Percentiles rank a stretch among this genome's conserved stretches.
These are phyloP conservation scores for Candida broadrunensis DNA, from an alignment of 805 yeast species.

Conservation along the genomic window DNA sequence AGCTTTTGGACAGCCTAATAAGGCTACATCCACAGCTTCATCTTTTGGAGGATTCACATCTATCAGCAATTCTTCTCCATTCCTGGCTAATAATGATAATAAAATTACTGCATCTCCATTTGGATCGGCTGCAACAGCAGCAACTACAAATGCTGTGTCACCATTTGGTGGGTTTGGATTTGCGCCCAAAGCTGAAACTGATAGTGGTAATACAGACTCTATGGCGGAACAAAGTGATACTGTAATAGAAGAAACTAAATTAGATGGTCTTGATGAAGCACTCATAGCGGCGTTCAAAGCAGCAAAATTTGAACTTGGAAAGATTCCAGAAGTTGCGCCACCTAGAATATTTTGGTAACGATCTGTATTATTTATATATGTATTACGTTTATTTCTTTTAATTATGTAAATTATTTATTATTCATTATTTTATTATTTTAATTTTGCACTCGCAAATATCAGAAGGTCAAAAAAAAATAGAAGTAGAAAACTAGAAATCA, in stretches of 20 bases:
- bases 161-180: not conserved
- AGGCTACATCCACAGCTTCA: slow-evolving; percentile 8
- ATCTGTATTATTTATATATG: not conserved
- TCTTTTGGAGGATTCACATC: slow-evolving; percentile 14
- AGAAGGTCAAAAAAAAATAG: too few relatives aligned
- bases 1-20: not conserved
- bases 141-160: not conserved
- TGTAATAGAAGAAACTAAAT: too few relatives aligned
- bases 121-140: slow-evolving; percentile 6
- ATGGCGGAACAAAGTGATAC: slow-evolving; percentile 11
- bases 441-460: too few relatives aligned
- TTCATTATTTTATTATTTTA: not conserved
- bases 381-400: not conserved
- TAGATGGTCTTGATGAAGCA: slow-evolving; percentile 41
- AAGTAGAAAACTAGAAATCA: too few relatives aligned
- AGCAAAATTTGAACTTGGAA: slow-evolving; percentile 50
- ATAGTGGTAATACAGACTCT: slow-evolving; percentile 6
- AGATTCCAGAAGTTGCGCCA: slow-evolving; percentile 72
- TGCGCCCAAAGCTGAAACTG: not conserved
- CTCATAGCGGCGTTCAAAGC: slow-evolving; percentile 49
- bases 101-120: slow-evolving; percentile 1
- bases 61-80: slow-evolving; percentile 3
- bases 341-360: slow-evolving; percentile 32
- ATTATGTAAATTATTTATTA: not conserved
- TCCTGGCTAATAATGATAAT: slow-evolving; percentile 9